Percentiles rank a stretch among this genome's conserved stretches.
Evolutionary conservation across 331 rosid species (phyloP).

Genomic region (Cydonia oblonga): DNA sequence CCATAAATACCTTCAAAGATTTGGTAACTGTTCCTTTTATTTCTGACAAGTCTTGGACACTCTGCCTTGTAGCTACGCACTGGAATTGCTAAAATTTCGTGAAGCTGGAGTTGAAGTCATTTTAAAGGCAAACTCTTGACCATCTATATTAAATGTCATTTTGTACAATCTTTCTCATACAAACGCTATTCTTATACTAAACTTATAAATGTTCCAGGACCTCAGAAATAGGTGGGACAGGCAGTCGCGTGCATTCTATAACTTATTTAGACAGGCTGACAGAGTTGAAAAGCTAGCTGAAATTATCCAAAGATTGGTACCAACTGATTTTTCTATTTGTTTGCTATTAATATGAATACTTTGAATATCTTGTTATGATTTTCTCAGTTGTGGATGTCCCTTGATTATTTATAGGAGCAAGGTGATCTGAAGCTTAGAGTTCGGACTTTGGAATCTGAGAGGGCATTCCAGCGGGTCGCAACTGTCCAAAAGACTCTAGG

Average conservation of each 20-base stretch:
- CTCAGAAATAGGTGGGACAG: constrained; percentile 78
- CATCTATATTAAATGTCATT: constrained; percentile 5
- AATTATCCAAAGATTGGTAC: constrained; percentile 70
- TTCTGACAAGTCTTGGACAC: constrained; percentile 20
- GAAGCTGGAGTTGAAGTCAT: constrained; percentile 95
- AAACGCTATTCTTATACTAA: constrained; percentile 8
- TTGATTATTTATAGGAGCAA: constrained; percentile 61
- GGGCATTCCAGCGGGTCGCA: constrained; percentile 93
- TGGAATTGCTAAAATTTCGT: constrained; percentile 86
- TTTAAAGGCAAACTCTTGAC: constrained; percentile 39
- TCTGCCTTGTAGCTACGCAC: constrained; percentile 59
- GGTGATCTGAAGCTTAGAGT: constrained; percentile 95
- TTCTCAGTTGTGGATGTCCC: neutral
- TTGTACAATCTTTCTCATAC: constrained; percentile 6
- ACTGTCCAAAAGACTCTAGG: constrained; percentile 77
- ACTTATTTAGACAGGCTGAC: constrained; percentile 96
- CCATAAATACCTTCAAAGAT: neutral
- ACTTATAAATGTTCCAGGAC: constrained; percentile 49
- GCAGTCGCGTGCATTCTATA: constrained; percentile 78
- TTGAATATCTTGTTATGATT: constrained; percentile 8
- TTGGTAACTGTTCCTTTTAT: neutral
- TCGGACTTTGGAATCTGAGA: constrained; percentile 86
- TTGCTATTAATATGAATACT: constrained; percentile 6
- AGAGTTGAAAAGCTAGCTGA: constrained; percentile 90
- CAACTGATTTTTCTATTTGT: neutral